These are phyloP conservation scores for Yarrowia sp. DNA, from an alignment of 805 yeast species.

Conservation along the genomic window DNA sequence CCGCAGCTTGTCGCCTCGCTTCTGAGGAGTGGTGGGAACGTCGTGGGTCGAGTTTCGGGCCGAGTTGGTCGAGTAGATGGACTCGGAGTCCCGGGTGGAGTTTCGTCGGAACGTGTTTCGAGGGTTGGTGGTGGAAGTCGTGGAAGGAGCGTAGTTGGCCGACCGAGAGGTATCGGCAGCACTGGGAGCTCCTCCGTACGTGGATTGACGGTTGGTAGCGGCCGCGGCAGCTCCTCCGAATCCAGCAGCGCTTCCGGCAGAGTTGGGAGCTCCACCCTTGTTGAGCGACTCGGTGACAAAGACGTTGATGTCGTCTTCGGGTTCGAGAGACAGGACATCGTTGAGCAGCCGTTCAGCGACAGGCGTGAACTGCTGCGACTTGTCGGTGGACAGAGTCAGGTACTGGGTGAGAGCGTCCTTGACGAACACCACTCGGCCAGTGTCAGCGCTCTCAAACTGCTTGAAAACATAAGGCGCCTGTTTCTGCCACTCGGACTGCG, in stretches of 20 bases:
- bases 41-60: slow-evolving; percentile 44
- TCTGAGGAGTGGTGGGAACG: neutral
- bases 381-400: slow-evolving; percentile 66
- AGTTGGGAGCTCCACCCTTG: neutral
- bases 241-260: neutral
- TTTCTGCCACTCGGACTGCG: slow-evolving; percentile 64
- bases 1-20: slow-evolving; percentile 44
- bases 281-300: slow-evolving; percentile 54
- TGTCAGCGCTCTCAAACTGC: slow-evolving; percentile 75
- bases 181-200: neutral
- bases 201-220: neutral
- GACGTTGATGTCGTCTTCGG: slow-evolving; percentile 64
- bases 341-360: slow-evolving; percentile 71
- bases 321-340: slow-evolving; percentile 67
- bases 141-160: slow-evolving; percentile 19
- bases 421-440: slow-evolving; percentile 63
- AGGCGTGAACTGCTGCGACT: slow-evolving; percentile 54
- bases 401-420: slow-evolving; percentile 72
- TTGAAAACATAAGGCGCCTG: slow-evolving; percentile 80
- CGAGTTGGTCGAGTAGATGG: slow-evolving; percentile 34
- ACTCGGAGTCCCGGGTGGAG: slow-evolving; percentile 38
- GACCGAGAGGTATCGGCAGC: slow-evolving; percentile 5
- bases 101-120: slow-evolving; percentile 30
- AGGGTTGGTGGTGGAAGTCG: slow-evolving; percentile 27
- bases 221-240: neutral